Evolutionary conservation across 257 asterid species (phyloP), one percentile per base, ranked within the genome.

Genomic region (Solanum lignicaule): DNA sequence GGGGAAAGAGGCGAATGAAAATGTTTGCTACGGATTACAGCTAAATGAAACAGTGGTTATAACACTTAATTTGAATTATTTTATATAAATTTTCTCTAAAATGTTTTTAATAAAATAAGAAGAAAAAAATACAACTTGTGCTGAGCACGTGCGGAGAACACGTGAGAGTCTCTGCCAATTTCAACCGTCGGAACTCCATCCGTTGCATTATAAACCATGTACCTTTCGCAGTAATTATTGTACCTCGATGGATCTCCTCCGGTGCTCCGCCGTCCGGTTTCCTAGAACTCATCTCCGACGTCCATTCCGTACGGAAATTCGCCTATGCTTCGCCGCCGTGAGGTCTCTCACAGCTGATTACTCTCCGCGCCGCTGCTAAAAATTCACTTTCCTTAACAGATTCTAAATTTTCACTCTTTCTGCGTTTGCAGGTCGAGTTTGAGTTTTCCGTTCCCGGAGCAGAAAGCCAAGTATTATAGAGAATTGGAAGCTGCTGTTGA

Each of bases 401-500:
- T 13, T 27, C 35, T 78, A 39, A 78, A 25, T 76, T 27, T 36
- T 43, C 87, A 55, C 9, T 38, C 31, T 62, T 83, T 86, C 52
- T 87, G 29, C 12, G 46, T 33, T 33, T 93, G 52, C 92, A 95
- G 99, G 94, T 94, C 98, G 62, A 88, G 87, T 68, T 84, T 68
- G 86, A 88, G 84, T 84, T 92, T 95, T 82, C 99, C 98, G 23
- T 89, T 96, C 86, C 31, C 90, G 1, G 94, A 92, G 90, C 55
- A 89, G 87, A 92, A 94, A n/a, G 95, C 96, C 4, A 91, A 90
- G 91, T 93, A 93, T 91, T 90, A 92, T 68, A 93, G 92, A 66
- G 98, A 96, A 88, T 93, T 96, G 83, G 91, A 90, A 87, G 95
- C 98, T n/a, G 98, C 99, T 33, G 92, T 93, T 83, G 91, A 91